Conservation (phyloP, 2,329 filamentous ascomycete genomes). For the Botrytis porri region DNA sequence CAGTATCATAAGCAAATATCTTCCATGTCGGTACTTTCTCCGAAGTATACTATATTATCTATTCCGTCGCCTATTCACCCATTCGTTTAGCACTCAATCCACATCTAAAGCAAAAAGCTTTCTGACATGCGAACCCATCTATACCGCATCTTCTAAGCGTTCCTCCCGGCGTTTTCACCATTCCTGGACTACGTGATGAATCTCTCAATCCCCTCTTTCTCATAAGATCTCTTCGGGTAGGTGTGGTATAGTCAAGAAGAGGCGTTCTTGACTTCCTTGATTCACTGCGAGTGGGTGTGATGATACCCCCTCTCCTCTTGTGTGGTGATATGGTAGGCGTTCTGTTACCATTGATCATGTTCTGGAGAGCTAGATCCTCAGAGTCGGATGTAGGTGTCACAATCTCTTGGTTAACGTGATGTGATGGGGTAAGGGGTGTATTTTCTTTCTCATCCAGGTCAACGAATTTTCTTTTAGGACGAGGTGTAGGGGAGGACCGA, state of each 20-base stretch:
- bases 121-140: constrained; percentile 53
- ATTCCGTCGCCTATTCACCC: background rate
- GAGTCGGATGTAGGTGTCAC: background rate
- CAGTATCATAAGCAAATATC: background rate
- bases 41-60: background rate
- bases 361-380: background rate
- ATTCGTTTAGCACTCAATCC: constrained; percentile 1
- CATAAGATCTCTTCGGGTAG: constrained; percentile 20
- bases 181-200: constrained; percentile 20
- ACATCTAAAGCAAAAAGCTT: constrained; percentile 60
- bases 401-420: background rate
- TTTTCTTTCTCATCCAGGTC: constrained; percentile 16
- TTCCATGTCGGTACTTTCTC: background rate
- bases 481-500: background rate
- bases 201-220: constrained; percentile 18
- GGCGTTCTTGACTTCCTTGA: constrained; percentile 25
- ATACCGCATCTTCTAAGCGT: constrained; percentile 52
- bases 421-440: background rate
- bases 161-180: constrained; percentile 49
- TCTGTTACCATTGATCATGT: background rate
- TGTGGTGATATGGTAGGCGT: background rate
- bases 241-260: constrained; percentile 30
- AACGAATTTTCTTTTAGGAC: constrained; percentile 7
- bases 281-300: constrained; percentile 11
- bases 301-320: background rate